Evolutionary conservation across 2,329 filamentous ascomycete genomes (phyloP), one percentile per base, ranked within the genome.

Genomic region (Camillea tinctor): DNA sequence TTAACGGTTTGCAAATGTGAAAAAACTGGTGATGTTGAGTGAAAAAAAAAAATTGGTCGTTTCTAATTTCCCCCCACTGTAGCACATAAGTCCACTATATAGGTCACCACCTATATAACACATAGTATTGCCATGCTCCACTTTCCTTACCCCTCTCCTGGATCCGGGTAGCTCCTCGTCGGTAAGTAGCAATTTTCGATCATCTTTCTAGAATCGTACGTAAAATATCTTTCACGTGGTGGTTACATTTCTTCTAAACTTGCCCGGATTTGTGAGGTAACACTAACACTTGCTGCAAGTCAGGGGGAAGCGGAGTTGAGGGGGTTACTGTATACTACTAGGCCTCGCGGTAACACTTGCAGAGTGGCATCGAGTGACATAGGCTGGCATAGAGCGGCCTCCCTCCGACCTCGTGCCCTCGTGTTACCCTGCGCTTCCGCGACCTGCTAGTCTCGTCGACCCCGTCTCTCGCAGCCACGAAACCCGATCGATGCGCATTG

Each of bases 191-290:
- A 51, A 15, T 15, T 21, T 24, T 51, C 49, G 49, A 51, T 24
- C 1, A 13, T 51, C 50, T 24, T 19, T 36, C 21, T 19, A 53
- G n/a, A 23, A 23, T 26, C 13, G 51, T 19, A 53, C 17, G 51
- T n/a, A 24, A 17, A 30, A n/a, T 3, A 6, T 5, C 3, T 44
- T 44, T 44, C 36, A 44, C 36, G 36, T 44, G 36, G 36, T 44
- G 36, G 36, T n/a, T 26, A 7, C 15, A 36, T 20, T 20, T 30
- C 19, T 53, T 30, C 22, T 11, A 13, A n/a, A 53, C 24, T 24
- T n/a, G 17, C 30, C 26, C 52, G 44, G 4, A 54, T 54, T 22
- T 52, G 51, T 52, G 51, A 52, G 51, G 51, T 52, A 52, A 52
- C 51, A 52, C 51, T 52, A 26, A n/a, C 21, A 6, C 36, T 30